phyloP scores from a whole-genome alignment of 1,284 basidiomycete genomes.

The Malassezia psittaci region DNA sequence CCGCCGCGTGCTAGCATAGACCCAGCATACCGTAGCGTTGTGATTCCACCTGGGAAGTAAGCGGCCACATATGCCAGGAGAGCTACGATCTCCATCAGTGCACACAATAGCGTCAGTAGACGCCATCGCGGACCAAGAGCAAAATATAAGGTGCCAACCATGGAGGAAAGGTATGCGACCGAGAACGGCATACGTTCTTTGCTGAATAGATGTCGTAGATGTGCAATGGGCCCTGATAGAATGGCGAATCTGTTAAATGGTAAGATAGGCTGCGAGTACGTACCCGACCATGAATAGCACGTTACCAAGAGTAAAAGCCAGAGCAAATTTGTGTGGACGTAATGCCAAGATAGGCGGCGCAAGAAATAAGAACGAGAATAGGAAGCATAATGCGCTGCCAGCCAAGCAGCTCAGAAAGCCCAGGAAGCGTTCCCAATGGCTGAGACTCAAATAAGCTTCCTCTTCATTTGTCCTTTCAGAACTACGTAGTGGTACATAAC shows the following conservation, averaged over 20 bases:
- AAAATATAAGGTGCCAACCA: constrained; percentile 45
- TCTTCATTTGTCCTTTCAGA: constrained; percentile 80
- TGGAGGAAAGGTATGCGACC: constrained; percentile 50
- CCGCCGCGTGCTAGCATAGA: constrained; percentile 37
- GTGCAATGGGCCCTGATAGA: constrained; percentile 40
- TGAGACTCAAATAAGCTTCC: constrained; percentile 63
- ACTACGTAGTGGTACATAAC: constrained; percentile 80
- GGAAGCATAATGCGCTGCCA: constrained; percentile 87
- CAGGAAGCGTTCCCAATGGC: constrained; percentile 54
- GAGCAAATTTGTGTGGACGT: constrained; percentile 41
- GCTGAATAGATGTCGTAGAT: constrained; percentile 40
- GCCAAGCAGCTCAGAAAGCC: constrained; percentile 85
- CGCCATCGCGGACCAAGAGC: constrained; percentile 38
- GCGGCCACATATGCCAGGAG: constrained; percentile 39
- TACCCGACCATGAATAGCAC: constrained; percentile 45
- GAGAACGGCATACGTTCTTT: constrained; percentile 53
- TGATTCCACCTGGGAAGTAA: constrained; percentile 43
- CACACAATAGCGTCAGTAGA: constrained; percentile 34
- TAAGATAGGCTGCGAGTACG: constrained; percentile 16
- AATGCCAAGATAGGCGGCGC: constrained; percentile 61
- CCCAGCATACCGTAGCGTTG: constrained; percentile 40
- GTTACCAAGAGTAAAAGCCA: constrained; percentile 42
- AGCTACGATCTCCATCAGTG: constrained; percentile 35
- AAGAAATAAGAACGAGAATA: constrained; percentile 76
- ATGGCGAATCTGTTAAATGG: constrained; percentile 30